These are phyloP conservation scores for Xylaria bambusicola DNA, from an alignment of 495 filamentous ascomycete species.

Conservation along the genomic window DNA sequence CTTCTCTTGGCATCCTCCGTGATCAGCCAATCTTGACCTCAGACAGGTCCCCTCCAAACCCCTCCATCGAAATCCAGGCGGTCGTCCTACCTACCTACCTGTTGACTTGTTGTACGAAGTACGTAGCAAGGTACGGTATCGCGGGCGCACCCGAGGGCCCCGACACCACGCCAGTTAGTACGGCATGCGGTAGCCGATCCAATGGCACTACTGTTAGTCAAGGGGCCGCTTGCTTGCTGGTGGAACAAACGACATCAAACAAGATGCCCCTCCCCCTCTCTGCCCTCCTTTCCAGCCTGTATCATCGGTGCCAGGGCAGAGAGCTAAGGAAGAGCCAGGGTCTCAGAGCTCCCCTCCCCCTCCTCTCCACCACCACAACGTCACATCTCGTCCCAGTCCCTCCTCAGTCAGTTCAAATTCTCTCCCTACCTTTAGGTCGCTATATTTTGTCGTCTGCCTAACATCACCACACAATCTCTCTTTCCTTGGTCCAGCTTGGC, in stretches of 20 bases:
- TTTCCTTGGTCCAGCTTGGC: too few relatives aligned
- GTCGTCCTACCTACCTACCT: too few relatives aligned
- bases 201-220: neutral
- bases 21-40: conserved; percentile 15
- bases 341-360: neutral
- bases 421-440: neutral
- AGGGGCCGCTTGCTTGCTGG: neutral
- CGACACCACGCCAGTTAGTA: neutral
- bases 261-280: neutral
- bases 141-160: neutral
- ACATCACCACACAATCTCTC: too few relatives aligned
- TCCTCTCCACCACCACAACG: conserved; percentile 4
- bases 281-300: neutral
- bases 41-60: conserved; percentile 12
- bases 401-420: neutral
- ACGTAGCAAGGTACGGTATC: too few relatives aligned
- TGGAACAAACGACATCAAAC: neutral
- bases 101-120: too few relatives aligned
- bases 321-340: too few relatives aligned
- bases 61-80: conserved; percentile 19
- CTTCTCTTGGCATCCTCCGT: conserved; percentile 13
- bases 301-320: too few relatives aligned
- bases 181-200: too few relatives aligned
- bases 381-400: neutral
- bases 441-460: neutral